Evolutionary conservation across 371 early-diverging fungal species (phyloP), one percentile per base, ranked within the genome.

Genomic region (Mortierella sp.): DNA sequence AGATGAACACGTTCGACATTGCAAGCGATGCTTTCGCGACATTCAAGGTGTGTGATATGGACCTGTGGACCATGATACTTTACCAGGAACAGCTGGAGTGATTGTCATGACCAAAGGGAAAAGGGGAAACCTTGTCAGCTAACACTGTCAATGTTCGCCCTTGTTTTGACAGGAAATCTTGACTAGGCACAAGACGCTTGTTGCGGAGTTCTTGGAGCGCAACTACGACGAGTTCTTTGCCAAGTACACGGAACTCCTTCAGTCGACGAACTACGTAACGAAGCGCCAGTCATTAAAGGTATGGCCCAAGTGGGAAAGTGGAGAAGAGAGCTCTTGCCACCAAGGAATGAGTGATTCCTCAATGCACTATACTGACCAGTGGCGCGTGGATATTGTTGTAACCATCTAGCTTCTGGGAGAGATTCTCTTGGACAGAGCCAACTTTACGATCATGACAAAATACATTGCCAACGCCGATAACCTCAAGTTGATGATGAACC

Each of bases 1-100:
- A 98, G 81, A 88, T 93, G 79, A 90, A 93, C 60, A 98, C 96
- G 0, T 98, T 98, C 86, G 99, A 98, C 83, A 93, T 97, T 50
- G 96, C 98, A 10, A 94, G 94, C 27, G 99, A 98, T 80, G 98
- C 99, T 0, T 98, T 98, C 81, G 96, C 95, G 25, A 97, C 96
- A 27, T 98, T 98, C 82, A 96, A 96, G 83, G 88, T 82, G 55
- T 14, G 17, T 21, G 2, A 44, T 7, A 41, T 14, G 24, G 8
- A 39, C 28, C n/a, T n/a, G n/a, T n/a, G n/a, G n/a, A n/a, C n/a
- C n/a, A n/a, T n/a, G n/a, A n/a, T n/a, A n/a, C n/a, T n/a, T n/a
- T n/a, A 34, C 34, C 4, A 34, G 34, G 34, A 34, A 34, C 7
- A 34, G 4, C 10, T 34, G 34, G 34, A 10, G 14, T 45, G 3